phyloP scores from a whole-genome alignment of 106 monocot genomes.

The Platanthera guangdongensis region DNA sequence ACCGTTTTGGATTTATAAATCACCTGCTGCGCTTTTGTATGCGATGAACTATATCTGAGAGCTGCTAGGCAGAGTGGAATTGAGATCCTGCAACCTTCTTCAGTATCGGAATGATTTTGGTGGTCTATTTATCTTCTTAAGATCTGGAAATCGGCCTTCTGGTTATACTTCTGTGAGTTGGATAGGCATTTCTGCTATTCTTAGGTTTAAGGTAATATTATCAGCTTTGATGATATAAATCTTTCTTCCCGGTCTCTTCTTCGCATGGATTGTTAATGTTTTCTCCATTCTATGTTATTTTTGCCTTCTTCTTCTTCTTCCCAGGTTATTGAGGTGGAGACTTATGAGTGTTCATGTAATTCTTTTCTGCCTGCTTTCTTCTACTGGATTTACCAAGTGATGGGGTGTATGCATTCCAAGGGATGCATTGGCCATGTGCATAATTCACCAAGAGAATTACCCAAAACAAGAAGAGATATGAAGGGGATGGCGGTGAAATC shows the following conservation, averaged over 20 bases:
- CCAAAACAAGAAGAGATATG: conserved; percentile 21
- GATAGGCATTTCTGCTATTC: not conserved
- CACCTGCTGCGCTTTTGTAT: not conserved
- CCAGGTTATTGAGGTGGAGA: conserved; percentile 10
- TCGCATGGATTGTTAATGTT: not conserved
- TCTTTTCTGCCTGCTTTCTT: conserved; percentile 6
- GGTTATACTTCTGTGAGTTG: not conserved
- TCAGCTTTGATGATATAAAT: not conserved
- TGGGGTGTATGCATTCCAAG: conserved; percentile 81
- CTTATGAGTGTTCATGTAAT: conserved; percentile 18
- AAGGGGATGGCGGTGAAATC: conserved; percentile 17
- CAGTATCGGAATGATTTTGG: not conserved
- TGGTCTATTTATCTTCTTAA: not conserved
- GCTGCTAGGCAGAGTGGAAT: not conserved
- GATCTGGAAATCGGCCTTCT: not conserved
- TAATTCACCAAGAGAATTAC: conserved; percentile 20
- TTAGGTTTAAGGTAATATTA: conserved; percentile 3
- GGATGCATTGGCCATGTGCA: conserved; percentile 38
- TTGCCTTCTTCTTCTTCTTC: not conserved
- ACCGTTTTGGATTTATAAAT: not conserved
- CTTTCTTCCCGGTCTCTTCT: not conserved
- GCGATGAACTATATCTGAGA: not conserved
- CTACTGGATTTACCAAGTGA: conserved; percentile 24
- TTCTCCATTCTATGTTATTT: not conserved
- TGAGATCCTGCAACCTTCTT: not conserved